A percentile compares a stretch with the other conserved stretches of the same genome.
These are phyloP conservation scores for Iodosphaeria phyllophila DNA, from an alignment of 2,329 filamentous ascomycete genomes.

Conservation along the genomic window DNA sequence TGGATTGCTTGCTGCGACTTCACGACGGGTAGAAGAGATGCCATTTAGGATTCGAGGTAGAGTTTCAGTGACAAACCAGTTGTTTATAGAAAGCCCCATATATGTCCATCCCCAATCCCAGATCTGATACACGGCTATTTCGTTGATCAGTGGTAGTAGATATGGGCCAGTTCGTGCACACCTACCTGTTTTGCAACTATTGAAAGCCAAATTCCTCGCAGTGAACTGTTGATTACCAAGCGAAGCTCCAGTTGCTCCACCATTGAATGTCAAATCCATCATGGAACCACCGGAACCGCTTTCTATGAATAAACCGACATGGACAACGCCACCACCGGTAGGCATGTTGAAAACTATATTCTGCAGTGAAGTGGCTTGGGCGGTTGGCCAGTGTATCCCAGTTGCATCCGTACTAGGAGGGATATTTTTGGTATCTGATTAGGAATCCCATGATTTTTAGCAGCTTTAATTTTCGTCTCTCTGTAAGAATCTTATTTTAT, in stretches of 20 bases:
- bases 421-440: conserved; percentile 27
- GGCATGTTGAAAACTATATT: conserved; percentile 30
- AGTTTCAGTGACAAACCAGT: conserved; percentile 15
- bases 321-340: conserved; percentile 10
- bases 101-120: conserved; percentile 64
- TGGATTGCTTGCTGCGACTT: too few relatives aligned
- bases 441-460: too few relatives aligned
- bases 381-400: conserved; percentile 45
- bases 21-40: too few relatives aligned
- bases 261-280: conserved; percentile 43
- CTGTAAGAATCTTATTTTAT: too few relatives aligned
- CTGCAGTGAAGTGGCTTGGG: conserved; percentile 33
- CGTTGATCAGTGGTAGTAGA: neutral
- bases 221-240: conserved; percentile 55
- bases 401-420: conserved; percentile 12
- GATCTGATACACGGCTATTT: conserved; percentile 40
- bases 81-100: conserved; percentile 38
- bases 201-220: conserved; percentile 46
- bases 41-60: neutral
- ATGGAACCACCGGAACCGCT: conserved; percentile 20
- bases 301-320: conserved; percentile 15
- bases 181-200: conserved; percentile 36
- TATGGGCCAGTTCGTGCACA: neutral
- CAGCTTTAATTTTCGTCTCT: too few relatives aligned
- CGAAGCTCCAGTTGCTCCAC: conserved; percentile 39